These are phyloP conservation scores for Arthrobotrys musiformis DNA, from an alignment of 2,329 filamentous ascomycete species.

Conservation along the genomic window DNA sequence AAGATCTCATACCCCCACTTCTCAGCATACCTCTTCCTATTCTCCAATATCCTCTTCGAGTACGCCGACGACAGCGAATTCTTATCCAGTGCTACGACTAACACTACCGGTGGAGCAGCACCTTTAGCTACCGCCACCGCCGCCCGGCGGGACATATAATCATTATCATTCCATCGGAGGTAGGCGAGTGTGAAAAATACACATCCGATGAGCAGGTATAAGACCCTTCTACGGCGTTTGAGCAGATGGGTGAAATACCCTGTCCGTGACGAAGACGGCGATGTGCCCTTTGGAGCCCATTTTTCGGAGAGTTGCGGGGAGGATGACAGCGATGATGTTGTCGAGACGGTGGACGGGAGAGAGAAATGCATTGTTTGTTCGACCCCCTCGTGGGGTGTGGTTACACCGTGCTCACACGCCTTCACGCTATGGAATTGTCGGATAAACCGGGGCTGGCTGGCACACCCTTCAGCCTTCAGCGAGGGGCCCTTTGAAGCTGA, in stretches of 20 bases:
- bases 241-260: conserved; percentile 31
- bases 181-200: conserved; percentile 53
- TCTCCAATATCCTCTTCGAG: conserved; percentile 78
- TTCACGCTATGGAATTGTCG: not conserved
- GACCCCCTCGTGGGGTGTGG: conserved; percentile 10
- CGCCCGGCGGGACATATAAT: conserved; percentile 48
- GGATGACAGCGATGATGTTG: conserved; percentile 54
- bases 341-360: conserved; percentile 57
- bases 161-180: conserved; percentile 51
- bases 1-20: conserved; percentile 73
- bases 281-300: conserved; percentile 49
- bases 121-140: conserved; percentile 56
- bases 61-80: conserved; percentile 73
- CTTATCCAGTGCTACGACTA: conserved; percentile 86
- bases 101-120: conserved; percentile 71
- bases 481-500: not conserved
- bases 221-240: conserved; percentile 54
- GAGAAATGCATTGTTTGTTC: conserved; percentile 58
- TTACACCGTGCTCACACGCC: no score
- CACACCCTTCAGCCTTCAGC: no score
- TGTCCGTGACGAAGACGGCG: conserved; percentile 20
- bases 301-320: conserved; percentile 39
- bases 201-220: conserved; percentile 57
- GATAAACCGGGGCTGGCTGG: not conserved
- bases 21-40: conserved; percentile 83